Conservation (phyloP, 23 red algal genomes). For the Chondrus crispus region DNA sequence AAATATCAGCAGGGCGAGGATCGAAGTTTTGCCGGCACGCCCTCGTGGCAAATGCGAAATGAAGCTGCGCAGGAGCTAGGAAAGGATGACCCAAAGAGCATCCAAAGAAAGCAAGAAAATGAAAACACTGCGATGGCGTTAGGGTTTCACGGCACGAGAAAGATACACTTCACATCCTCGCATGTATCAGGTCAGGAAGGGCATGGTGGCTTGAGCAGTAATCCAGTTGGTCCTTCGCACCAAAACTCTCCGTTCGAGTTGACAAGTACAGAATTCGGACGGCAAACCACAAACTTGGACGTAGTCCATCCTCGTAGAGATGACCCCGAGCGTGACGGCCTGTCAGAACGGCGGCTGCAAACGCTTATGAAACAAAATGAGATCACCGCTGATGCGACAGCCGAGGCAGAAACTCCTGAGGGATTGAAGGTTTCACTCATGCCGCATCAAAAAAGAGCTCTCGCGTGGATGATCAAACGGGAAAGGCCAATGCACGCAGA, state of each 20-base stretch:
- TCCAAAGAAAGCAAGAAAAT: too few relatives aligned
- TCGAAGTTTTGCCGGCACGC: not conserved
- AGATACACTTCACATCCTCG: not conserved
- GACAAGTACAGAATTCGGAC: not conserved
- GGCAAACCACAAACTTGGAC: not conserved
- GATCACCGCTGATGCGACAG: constrained; percentile 51
- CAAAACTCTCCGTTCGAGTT: not conserved
- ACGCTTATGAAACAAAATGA: constrained; percentile 11
- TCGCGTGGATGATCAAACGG: constrained; percentile 76
- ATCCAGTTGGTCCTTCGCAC: too few relatives aligned
- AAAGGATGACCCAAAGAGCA: too few relatives aligned
- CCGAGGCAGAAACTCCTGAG: constrained; percentile 10
- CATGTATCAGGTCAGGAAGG: not conserved
- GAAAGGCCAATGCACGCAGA: constrained; percentile 16
- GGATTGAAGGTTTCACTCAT: constrained; percentile 40
- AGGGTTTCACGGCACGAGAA: too few relatives aligned
- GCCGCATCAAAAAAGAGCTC: constrained; percentile 63
- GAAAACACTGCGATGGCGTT: too few relatives aligned
- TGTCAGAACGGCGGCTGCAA: not conserved
- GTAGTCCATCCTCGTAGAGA: not conserved
- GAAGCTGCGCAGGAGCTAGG: too few relatives aligned
- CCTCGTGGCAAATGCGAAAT: not conserved
- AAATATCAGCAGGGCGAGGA: not conserved
- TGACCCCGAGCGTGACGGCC: not conserved
- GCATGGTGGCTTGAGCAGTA: too few relatives aligned